Conservation (phyloP, 2,329 filamentous ascomycete species). For the Cryphonectria radicalis region DNA sequence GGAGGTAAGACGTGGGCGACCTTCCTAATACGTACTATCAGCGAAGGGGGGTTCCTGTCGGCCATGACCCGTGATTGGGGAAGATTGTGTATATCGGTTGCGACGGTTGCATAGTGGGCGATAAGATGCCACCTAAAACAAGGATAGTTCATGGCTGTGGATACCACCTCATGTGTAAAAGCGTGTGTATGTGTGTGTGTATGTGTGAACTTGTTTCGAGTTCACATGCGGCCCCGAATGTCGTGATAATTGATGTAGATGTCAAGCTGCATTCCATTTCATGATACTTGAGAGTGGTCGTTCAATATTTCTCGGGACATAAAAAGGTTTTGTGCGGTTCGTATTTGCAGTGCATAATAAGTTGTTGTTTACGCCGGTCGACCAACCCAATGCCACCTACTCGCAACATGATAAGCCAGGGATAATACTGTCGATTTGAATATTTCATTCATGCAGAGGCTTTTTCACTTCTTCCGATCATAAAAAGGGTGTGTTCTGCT, state of each 20-base stretch:
- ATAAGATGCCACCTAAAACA: constrained; percentile 8
- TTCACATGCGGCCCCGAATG: not conserved
- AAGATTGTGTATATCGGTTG: not conserved
- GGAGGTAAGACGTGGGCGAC: constrained; percentile 3
- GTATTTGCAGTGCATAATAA: not conserved
- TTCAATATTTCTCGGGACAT: not conserved
- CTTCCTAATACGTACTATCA: constrained; percentile 21
- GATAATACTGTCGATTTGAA: not conserved
- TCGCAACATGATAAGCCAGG: not conserved
- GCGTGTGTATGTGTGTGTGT: not conserved
- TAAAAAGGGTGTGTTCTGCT: not conserved
- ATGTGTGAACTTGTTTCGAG: not conserved
- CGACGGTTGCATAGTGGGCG: not conserved
- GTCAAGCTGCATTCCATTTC: not conserved
- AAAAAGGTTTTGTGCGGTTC: not conserved
- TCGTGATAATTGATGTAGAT: constrained; percentile 8
- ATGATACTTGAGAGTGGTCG: not conserved
- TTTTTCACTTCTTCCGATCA: not conserved
- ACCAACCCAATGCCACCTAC: not conserved
- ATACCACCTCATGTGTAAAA: not conserved
- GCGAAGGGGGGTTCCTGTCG: not conserved
- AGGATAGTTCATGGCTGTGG: not conserved
- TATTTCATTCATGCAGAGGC: not conserved
- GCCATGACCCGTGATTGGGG: constrained; percentile 18
- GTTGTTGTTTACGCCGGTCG: not conserved